Conservation (phyloP, 345 rosid species). For the Linum lewisii region DNA sequence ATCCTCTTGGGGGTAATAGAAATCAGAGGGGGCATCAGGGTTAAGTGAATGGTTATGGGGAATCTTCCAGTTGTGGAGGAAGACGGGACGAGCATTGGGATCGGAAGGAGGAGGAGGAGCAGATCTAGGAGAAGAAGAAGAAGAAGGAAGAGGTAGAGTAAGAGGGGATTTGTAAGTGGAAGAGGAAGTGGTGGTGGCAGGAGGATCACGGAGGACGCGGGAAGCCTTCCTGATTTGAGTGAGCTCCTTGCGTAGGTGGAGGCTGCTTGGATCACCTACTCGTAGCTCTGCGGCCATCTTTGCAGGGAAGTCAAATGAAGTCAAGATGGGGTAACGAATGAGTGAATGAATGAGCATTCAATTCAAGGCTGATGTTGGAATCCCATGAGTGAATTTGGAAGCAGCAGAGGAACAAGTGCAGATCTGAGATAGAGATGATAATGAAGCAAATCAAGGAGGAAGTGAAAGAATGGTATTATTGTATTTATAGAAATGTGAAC, state of each 20-base stretch:
- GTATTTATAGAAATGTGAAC: no score
- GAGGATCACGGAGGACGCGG: slow-evolving; percentile 85
- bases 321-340: no score
- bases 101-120: slow-evolving; percentile 20
- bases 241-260: slow-evolving; percentile 79
- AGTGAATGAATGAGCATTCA: not conserved
- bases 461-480: no score
- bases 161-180: slow-evolving; percentile 37
- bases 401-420: no score
- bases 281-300: slow-evolving; percentile 43
- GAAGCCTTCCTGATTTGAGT: slow-evolving; percentile 88
- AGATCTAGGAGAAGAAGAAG: slow-evolving; percentile 66
- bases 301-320: not conserved
- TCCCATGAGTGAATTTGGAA: no score
- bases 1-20: slow-evolving; percentile 16
- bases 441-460: not conserved
- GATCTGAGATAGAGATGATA: not conserved
- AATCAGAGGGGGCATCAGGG: not conserved
- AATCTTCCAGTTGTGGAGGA: slow-evolving; percentile 17
- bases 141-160: slow-evolving; percentile 20
- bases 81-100: slow-evolving; percentile 18
- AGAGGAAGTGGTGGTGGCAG: slow-evolving; percentile 45
- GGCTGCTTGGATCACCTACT: slow-evolving; percentile 57
- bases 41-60: not conserved
- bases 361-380: not conserved